Evolutionary conservation across 108 stramenopile genomes (phyloP).

Genomic region (Fragilaria radians): DNA sequence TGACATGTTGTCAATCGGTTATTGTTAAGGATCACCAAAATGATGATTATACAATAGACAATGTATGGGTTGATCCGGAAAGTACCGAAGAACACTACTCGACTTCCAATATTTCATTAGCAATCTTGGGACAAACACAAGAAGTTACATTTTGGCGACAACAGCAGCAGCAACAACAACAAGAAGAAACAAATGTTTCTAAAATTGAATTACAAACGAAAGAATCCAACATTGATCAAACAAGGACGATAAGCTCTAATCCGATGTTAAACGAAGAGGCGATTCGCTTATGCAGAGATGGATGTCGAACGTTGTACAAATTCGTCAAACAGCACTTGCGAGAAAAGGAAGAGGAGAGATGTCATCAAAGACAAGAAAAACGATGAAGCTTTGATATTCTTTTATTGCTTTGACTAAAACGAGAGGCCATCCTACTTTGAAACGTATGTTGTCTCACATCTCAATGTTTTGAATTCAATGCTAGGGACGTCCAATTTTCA

Average conservation of each 20-base stretch:
- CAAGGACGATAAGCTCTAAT: no score
- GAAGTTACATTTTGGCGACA: constrained; percentile 80
- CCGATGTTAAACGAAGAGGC: constrained; percentile 43
- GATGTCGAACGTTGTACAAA: constrained; percentile 68
- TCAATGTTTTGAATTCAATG: no score
- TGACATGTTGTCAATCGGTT: constrained; percentile 53
- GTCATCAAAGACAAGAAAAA: no score
- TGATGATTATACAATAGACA: constrained; percentile 5
- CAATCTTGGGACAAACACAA: constrained; percentile 72
- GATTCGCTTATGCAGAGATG: constrained; percentile 66
- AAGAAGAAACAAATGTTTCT: background rate
- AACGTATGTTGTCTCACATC: no score
- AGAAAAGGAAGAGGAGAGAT: background rate
- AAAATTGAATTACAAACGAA: no score
- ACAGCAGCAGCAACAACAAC: background rate
- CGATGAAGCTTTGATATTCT: no score
- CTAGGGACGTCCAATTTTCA: no score
- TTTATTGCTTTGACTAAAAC: no score
- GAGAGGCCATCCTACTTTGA: no score
- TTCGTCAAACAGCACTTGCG: constrained; percentile 64
- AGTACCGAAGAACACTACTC: constrained; percentile 43
- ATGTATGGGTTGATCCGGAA: constrained; percentile 66
- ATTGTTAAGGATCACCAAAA: constrained; percentile 16
- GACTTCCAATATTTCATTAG: constrained; percentile 46
- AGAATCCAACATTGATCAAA: no score